Evolutionary conservation across 441 rosid genomes (phyloP), one percentile per base, ranked within the genome.

Genomic region (Adansonia rubrostipa): DNA sequence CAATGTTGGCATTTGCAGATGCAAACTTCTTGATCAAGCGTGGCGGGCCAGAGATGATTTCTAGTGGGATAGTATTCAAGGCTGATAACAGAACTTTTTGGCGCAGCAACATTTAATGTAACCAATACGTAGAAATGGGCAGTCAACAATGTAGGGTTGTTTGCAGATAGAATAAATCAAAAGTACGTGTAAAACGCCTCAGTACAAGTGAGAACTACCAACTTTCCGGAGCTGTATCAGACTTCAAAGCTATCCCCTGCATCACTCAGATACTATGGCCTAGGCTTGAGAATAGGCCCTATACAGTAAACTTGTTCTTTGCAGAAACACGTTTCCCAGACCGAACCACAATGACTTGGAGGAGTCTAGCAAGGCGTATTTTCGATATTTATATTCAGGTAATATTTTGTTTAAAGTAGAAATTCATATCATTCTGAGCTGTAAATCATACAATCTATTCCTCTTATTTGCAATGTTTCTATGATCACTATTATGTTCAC

Each of bases 81-180:
- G 56, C n/a, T 19, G 92, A 87, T 0, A 80, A 81, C 69, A 14
- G 9, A 17, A 47, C 74, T 62, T 62, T 54, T 86, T 1, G 82
- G 86, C 1, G 54, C 87, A 47, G 87, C 90, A 75, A 5, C 86
- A 72, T 81, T 78, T 74, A 7, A 48, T 19, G 86, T 87, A 72
- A 77, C 82, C 13, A 68, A 11, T 44, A 15, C 82, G 22, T 13
- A 81, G 45, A 90, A 87, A 84, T 93, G 97, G 97, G 97, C 91
- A 57, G 86, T 89, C 47, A 90, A 94, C 76, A 89, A 83, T 71
- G 89, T 84, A n/a, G 95, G 95, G 28, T 74, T 77, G 22, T 89
- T 85, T 80, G 57, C 82, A 44, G 84, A 56, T 63, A 85, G 84
- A 73, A 54, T 15, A 69, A 77, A 80, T 75, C 82, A 85, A 66